These are phyloP conservation scores for Cordyceps cicadae DNA, from an alignment of 2,329 filamentous ascomycete genomes.

Conservation along the genomic window DNA sequence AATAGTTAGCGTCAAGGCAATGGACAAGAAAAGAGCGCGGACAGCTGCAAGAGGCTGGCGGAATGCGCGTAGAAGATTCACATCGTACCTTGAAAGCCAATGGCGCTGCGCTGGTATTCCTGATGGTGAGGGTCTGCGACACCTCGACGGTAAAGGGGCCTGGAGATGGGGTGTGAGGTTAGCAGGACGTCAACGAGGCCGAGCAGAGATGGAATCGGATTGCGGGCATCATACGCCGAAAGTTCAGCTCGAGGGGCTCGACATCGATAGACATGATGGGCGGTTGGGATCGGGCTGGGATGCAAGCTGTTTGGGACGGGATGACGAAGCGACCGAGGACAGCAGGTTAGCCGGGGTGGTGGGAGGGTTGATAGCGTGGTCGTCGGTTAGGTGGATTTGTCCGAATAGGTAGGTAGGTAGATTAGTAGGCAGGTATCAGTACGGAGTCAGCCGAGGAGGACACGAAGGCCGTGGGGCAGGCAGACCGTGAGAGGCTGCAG, in stretches of 20 bases:
- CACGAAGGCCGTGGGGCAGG: not conserved
- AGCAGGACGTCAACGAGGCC: constrained; percentile 5
- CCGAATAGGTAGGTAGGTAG: not conserved
- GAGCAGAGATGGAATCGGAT: not conserved
- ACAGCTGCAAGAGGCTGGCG: not conserved
- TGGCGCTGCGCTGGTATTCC: constrained; percentile 53
- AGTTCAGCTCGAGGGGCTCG: constrained; percentile 82
- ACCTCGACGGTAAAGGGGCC: constrained; percentile 62
- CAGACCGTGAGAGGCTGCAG: not conserved
- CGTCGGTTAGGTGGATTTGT: constrained; percentile 1
- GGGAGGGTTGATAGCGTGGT: not conserved
- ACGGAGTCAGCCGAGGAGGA: not conserved
- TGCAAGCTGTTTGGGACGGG: not conserved
- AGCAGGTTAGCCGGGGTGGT: not conserved
- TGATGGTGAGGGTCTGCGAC: constrained; percentile 55
- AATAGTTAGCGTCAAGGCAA: constrained; percentile 19
- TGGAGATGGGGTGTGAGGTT: constrained; percentile 24
- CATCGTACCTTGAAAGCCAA: constrained; percentile 59
- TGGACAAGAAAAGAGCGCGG: not conserved
- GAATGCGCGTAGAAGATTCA: not conserved
- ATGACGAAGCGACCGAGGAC: constrained; percentile 9
- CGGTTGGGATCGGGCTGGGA: not conserved
- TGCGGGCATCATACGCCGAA: constrained; percentile 63
- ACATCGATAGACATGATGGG: constrained; percentile 87
- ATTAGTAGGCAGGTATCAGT: not conserved